These are phyloP conservation scores for Taphrina deformans DNA, from an alignment of 1,139 yeast species.

Conservation along the genomic window DNA sequence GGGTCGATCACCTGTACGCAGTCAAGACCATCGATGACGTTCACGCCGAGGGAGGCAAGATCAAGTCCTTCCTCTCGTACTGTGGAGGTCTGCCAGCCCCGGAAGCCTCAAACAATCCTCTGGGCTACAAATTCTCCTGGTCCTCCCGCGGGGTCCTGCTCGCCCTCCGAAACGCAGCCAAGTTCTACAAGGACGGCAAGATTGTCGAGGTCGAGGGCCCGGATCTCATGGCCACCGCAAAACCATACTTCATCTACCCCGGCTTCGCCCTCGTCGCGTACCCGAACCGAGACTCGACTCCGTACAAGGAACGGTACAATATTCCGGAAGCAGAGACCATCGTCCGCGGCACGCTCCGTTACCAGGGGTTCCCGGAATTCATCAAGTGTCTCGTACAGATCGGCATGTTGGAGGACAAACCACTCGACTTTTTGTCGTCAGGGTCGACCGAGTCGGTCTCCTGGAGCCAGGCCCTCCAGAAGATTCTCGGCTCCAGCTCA, in stretches of 20 bases:
- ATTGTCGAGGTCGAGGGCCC: constrained; percentile 77
- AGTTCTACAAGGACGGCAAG: constrained; percentile 82
- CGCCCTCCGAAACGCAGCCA: constrained; percentile 91
- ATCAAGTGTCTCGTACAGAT: constrained; percentile 91
- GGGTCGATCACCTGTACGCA: constrained; percentile 96
- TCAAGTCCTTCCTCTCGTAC: constrained; percentile 88
- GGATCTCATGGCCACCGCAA: constrained; percentile 91
- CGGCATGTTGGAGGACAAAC: constrained; percentile 83
- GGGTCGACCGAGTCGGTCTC: constrained; percentile 49
- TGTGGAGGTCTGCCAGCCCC: constrained; percentile 99
- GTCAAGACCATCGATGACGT: constrained; percentile 98
- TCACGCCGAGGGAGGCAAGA: constrained; percentile 85
- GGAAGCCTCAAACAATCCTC: constrained; percentile 93
- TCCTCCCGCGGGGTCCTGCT: constrained; percentile 95
- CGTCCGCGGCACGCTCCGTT: constrained; percentile 94
- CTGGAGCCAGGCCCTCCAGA: constrained; percentile 87
- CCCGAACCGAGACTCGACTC: constrained; percentile 97
- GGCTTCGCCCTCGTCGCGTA: constrained; percentile 93
- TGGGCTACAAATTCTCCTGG: constrained; percentile 99
- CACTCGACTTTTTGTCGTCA: constrained; percentile 56
- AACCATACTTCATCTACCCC: constrained; percentile 93
- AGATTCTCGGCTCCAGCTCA: constrained; percentile 72
- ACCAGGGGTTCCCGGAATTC: constrained; percentile 98
- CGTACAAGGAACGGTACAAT: constrained; percentile 83
- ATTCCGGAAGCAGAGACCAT: constrained; percentile 98